A percentile compares a stretch with the other conserved stretches of the same genome.
Evolutionary conservation across 164 flowering plant genomes (phyloP).

Genomic region (Houttuynia cordata): DNA sequence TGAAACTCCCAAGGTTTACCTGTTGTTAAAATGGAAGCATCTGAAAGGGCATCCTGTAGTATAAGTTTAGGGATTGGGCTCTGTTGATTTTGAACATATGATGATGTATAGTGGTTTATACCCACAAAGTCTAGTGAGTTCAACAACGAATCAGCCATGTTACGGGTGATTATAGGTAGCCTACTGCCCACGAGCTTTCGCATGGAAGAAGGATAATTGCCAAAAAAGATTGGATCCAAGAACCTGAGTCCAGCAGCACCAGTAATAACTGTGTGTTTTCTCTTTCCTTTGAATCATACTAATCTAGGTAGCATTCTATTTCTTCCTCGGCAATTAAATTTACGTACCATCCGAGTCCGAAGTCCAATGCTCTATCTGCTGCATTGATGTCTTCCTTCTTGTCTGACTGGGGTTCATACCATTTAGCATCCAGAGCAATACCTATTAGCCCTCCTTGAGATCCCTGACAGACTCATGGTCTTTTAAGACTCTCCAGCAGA

Average conservation of each 20-base stretch:
- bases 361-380: constrained; percentile 72
- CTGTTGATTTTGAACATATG: constrained; percentile 61
- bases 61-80: constrained; percentile 38
- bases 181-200: constrained; percentile 44
- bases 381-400: constrained; percentile 65
- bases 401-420: constrained; percentile 73
- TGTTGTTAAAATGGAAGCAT: constrained; percentile 54
- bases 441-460: constrained; percentile 67
- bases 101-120: constrained; percentile 74
- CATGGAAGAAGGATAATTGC: constrained; percentile 79
- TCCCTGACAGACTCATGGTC: constrained; percentile 22
- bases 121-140: constrained; percentile 73
- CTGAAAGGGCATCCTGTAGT: constrained; percentile 60
- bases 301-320: background rate
- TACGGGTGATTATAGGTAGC: constrained; percentile 41
- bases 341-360: constrained; percentile 70
- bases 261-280: background rate
- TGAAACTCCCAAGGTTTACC: too few species aligned
- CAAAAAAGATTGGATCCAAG: constrained; percentile 73
- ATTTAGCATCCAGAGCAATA: constrained; percentile 68
- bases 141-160: constrained; percentile 26
- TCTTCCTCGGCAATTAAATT: background rate
- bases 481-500: background rate
- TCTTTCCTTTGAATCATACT: too few species aligned
- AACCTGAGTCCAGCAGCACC: constrained; percentile 51